Evolutionary conservation across 495 filamentous ascomycete genomes (phyloP), one percentile per base, ranked within the genome.

Genomic region (Aspergillus baeticus): DNA sequence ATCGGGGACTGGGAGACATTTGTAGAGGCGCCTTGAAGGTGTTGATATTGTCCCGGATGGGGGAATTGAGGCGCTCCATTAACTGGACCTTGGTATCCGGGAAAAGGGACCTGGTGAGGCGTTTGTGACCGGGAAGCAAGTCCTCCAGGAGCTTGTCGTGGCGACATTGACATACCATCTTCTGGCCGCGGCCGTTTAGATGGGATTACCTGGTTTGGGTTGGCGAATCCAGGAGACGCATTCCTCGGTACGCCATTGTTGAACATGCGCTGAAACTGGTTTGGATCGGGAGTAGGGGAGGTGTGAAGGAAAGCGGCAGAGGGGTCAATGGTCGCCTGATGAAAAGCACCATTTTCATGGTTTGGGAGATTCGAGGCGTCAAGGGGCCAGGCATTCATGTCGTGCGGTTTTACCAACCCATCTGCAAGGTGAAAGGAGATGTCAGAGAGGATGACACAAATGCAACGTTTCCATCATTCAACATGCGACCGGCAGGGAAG

Each of bases 61-160:
- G 69, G 58, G 51, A 81, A 82, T 51, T 79, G 78, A 37, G 79
- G 72, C 17, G 64, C 63, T 59, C 79, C 76, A 74, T 86, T 83
- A 67, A 84, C 63, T 61, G 82, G 61, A 64, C 79, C 81, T 61
- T 80, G 83, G 67, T 84, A 84, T 63, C 88, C 77, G 58, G 82
- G 78, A 77, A 86, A 79, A 47, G 79, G 71, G 61, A 82, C 74
- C 61, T 95, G 88, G 62, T 90, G 87, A 29, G 93, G 93, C 26
- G 93, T 98, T 62, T 96, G 92, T 60, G 93, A 92, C 70, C 92
- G 91, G 70, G 93, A 96, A 33, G 83, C 84, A 29, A 91, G 70
- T 67, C 86, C 86, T 20, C 85, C 86, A 14, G 89, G 85, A 36
- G 85, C 83, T 69, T 84, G 89, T 65, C 87, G 82, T 52, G 92